Evolutionary conservation across 73 alveolate species (phyloP), one percentile per base, ranked within the genome.

Genomic region (Paramecium biaurelia): DNA sequence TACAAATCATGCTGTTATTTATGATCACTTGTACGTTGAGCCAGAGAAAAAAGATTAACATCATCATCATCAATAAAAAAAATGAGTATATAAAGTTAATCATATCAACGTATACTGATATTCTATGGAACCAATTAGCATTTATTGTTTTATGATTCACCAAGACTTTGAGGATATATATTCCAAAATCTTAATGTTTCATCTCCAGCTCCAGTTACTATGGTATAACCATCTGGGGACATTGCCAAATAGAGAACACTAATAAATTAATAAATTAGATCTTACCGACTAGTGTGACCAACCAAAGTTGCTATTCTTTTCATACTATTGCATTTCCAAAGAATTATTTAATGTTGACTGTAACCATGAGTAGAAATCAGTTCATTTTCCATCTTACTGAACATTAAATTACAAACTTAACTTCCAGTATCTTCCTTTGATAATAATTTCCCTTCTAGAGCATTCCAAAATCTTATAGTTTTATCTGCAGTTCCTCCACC

Each of bases 401-500:
- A 99, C 57, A 97, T 95, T 57, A 99, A 92, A 92, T 98, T 99
- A 86, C 99, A 99, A 6, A 99, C 99, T 95, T 99, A 97, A 2
- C 98, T 92, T 43, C 99, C 99, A 12, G 99, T 97, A 86, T 99
- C 99, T 20, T 96, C 86, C 67, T 96, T 93, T 14, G 94, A 85
- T 49, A 94, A 74, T 12, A 95, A 95, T 82, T 72, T 85, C 28
- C 94, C 92, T 76, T 95, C 96, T 72, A 96, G 92, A 47, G 99
- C 97, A 95, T 99, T 98, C 99, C 99, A 99, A 93, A 98, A 99
- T 30, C 99, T 92, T 14, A 99, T 99, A 92, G 99, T 95, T 92
- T 99, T 93, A 96, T 99, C 99, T 7, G 99, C 99, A 14, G 99
- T 97, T 21, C 99, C 99, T 5, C 99, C 99, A 21, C 99, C 99